Base-by-base conservation (phyloP, 139 green algal species). In the Pseudopediastrum boryanum region DNA sequence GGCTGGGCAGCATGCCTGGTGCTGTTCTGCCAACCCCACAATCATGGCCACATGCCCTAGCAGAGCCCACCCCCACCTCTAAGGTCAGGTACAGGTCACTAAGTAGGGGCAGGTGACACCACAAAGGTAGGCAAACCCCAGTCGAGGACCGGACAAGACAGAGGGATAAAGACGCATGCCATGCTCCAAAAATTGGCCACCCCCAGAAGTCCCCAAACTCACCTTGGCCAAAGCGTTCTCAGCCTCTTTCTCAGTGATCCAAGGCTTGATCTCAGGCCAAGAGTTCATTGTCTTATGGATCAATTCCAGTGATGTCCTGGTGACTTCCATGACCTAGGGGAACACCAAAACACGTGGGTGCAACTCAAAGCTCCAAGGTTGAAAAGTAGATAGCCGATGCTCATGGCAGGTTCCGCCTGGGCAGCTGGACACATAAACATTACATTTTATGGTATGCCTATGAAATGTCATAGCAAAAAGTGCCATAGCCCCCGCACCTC, bases 221-320 rank as follows among this genome's bases (percentile, higher is more conserved):
- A 96, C 88, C 83, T 91, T 85, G 41, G 87, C 80, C 21, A 66
- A 29, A 9, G 95, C 77, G 5, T 69, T 80, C 10, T 88, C 77
- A 0, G 82, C 63, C 29, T 98, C 91, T 9, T 77, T 90, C 25
- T 83, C 86, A 3, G 86, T 92, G 62, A 98, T 86, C 94, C 93
- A 98, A n/a, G 94, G 94, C 85, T 96, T 97, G 52, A 56, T 88
- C 8, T 92, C 85, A 9, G 75, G 46, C 93, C 93, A 98, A 51
- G 72, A 52, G 58, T 86, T 87, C 16, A 94, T 65, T 41, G 90
- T 88, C 36, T 87, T 80, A 2, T 64, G 63, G 12, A 86, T 81
- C 31, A 56, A 48, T 54, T 85, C 46, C n/a, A 95, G 35, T 7
- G 87, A 63, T 66, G 86, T 58, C 12, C 61, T 85, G 85, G 2